Percentiles rank a stretch among this genome's conserved stretches.
Evolutionary conservation across 2,329 filamentous ascomycete species (phyloP).

Genomic region (Penicillium fuscoglaucum): DNA sequence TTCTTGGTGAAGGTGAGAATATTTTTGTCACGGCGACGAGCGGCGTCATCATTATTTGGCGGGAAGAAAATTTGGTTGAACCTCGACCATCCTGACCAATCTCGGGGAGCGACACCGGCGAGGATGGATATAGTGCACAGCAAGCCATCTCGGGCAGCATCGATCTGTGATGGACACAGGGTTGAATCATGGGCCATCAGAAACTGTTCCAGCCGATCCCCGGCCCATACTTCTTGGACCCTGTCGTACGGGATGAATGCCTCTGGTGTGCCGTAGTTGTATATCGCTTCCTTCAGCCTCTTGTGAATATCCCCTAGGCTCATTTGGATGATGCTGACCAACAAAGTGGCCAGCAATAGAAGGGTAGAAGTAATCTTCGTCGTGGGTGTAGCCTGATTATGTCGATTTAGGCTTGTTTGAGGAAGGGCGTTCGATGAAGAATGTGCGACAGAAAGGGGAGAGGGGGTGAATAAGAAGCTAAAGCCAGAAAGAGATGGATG

Average conservation of each 20-base stretch:
- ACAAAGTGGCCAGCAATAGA: not conserved
- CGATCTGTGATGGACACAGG: not conserved
- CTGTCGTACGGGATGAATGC: slow-evolving; percentile 11
- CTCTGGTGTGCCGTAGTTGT: not conserved
- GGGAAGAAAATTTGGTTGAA: slow-evolving; percentile 16
- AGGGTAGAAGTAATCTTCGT: not conserved
- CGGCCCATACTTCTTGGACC: slow-evolving; percentile 13
- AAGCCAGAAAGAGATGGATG: not conserved
- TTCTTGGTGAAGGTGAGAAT: slow-evolving; percentile 6
- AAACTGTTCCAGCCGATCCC: slow-evolving; percentile 11
- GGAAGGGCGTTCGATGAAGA: not conserved
- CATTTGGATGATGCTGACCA: not conserved
- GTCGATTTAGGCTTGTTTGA: not conserved
- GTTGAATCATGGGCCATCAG: slow-evolving; percentile 2
- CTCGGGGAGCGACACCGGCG: slow-evolving; percentile 1
- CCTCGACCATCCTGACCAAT: slow-evolving; percentile 14
- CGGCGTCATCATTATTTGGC: not conserved
- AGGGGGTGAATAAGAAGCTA: not conserved
- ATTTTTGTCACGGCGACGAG: slow-evolving; percentile 7
- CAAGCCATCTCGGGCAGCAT: not conserved
- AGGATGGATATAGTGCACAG: slow-evolving; percentile 17
- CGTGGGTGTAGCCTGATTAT: not conserved
- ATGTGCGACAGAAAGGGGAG: not conserved
- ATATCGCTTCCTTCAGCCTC: not conserved
- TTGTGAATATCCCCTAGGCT: not conserved